phyloP scores from a whole-genome alignment of 805 yeast genomes.

The Hanseniaspora guilliermondii region DNA sequence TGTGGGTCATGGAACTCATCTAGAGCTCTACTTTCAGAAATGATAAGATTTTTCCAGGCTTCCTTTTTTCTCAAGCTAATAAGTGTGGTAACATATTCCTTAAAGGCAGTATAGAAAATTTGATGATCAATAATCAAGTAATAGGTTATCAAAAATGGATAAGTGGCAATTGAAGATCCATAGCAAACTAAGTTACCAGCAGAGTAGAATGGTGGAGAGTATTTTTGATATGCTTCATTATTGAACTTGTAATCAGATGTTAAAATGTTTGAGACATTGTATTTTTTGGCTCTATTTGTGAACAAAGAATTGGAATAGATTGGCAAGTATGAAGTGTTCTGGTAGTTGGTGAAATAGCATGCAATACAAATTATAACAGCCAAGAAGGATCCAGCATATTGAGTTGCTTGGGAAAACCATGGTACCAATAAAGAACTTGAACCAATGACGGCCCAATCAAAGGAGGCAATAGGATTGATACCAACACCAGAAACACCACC shows the following conservation, averaged over 20 bases:
- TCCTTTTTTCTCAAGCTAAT: slow-evolving; percentile 16
- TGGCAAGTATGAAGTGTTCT: slow-evolving; percentile 51
- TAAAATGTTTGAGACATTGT: slow-evolving; percentile 38
- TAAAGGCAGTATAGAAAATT: slow-evolving; percentile 29
- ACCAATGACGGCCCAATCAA: slow-evolving; percentile 40
- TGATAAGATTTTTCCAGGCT: slow-evolving; percentile 24
- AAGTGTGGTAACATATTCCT: slow-evolving; percentile 20
- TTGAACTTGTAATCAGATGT: slow-evolving; percentile 33
- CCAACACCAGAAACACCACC: slow-evolving; percentile 40
- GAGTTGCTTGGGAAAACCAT: slow-evolving; percentile 28
- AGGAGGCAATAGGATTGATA: slow-evolving; percentile 40
- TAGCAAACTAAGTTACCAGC: slow-evolving; percentile 51
- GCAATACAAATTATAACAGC: slow-evolving; percentile 28
- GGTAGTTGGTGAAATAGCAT: slow-evolving; percentile 37
- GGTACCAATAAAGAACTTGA: slow-evolving; percentile 34
- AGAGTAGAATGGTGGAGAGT: slow-evolving; percentile 54
- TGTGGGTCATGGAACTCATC: slow-evolving; percentile 38
- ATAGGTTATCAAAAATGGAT: slow-evolving; percentile 44
- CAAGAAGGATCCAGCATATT: slow-evolving; percentile 27
- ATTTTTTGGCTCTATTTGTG: slow-evolving; percentile 36
- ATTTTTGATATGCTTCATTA: slow-evolving; percentile 36
- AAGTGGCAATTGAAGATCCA: slow-evolving; percentile 44
- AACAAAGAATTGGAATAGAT: slow-evolving; percentile 39
- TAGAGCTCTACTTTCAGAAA: slow-evolving; percentile 21
- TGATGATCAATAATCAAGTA: slow-evolving; percentile 36